Evolutionary conservation across 768 basidiomycete genomes (phyloP).

Genomic region (Psilocybe subaeruginosa): DNA sequence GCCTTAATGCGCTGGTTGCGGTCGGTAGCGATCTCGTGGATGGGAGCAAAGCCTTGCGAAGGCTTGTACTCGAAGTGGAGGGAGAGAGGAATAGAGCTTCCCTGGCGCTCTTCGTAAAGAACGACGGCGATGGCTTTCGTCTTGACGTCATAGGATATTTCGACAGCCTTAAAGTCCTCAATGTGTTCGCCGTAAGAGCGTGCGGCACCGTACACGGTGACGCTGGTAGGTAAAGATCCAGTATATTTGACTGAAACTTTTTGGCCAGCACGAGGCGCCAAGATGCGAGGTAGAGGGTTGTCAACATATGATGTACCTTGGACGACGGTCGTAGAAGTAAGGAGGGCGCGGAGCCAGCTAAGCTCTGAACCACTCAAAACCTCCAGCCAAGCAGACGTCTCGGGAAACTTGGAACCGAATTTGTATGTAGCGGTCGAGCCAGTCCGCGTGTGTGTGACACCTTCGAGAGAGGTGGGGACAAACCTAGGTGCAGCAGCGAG

Average conservation of each 20-base stretch:
- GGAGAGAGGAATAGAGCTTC: constrained; percentile 74
- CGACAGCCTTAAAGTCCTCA: constrained; percentile 78
- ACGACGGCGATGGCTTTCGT: constrained; percentile 67
- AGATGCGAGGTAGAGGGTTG: constrained; percentile 87
- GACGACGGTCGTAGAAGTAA: constrained; percentile 81
- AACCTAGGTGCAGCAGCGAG: constrained; percentile 54
- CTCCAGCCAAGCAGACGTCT: constrained; percentile 78
- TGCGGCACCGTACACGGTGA: constrained; percentile 76
- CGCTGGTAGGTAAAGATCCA: constrained; percentile 51
- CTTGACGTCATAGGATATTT: constrained; percentile 61
- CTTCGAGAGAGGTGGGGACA: constrained; percentile 34
- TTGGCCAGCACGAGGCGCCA: constrained; percentile 81
- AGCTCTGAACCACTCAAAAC: constrained; percentile 80
- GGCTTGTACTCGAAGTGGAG: constrained; percentile 89
- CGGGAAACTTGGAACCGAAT: constrained; percentile 57
- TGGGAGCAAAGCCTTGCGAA: constrained; percentile 86
- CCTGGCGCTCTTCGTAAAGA: constrained; percentile 82
- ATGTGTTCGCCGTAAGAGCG: constrained; percentile 81
- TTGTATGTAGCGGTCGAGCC: constrained; percentile 51
- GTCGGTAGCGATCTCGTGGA: constrained; percentile 84
- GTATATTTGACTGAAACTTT: constrained; percentile 65
- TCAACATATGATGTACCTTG: constrained; percentile 86
- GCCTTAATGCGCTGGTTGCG: constrained; percentile 92
- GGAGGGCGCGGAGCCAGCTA: constrained; percentile 85
- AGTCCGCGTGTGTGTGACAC: constrained; percentile 44